These are phyloP conservation scores for Neobulgaria alba DNA, from an alignment of 2,329 filamentous ascomycete species.

Conservation along the genomic window DNA sequence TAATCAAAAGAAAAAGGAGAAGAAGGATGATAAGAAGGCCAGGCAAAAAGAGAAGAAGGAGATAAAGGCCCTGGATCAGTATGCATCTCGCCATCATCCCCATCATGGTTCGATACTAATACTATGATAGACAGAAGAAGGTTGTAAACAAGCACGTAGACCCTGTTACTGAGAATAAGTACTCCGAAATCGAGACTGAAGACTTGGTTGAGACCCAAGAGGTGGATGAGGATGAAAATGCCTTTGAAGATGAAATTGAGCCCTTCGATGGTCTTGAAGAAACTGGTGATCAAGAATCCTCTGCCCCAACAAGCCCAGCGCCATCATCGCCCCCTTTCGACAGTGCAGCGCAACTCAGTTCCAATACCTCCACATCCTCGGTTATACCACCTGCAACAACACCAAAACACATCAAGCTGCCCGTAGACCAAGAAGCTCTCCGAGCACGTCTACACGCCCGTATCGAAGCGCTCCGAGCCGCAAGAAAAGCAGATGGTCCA, in stretches of 20 bases:
- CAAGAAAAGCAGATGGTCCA: conserved; percentile 77
- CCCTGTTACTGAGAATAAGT: conserved; percentile 7
- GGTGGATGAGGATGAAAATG: conserved; percentile 12
- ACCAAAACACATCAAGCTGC: conserved; percentile 58
- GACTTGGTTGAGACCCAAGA: conserved; percentile 11
- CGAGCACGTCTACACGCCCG: conserved; percentile 71
- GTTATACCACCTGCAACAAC: conserved; percentile 51
- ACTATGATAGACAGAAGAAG: conserved; percentile 2
- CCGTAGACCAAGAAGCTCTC: conserved; percentile 64
- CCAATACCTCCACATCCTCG: conserved; percentile 63
- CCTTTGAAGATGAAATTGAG: conserved; percentile 30
- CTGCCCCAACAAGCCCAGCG: conserved; percentile 38
- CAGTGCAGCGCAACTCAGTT: conserved; percentile 39
- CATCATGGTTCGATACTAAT: too few relatives aligned
- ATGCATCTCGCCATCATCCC: too few relatives aligned
- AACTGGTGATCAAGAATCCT: conserved; percentile 33
- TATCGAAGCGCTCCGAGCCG: conserved; percentile 76
- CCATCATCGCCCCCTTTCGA: conserved; percentile 55
- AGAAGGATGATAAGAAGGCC: conserved; percentile 30
- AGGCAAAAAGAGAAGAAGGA: conserved; percentile 32
- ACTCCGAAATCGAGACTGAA: conserved; percentile 8
- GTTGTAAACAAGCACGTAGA: conserved; percentile 16
- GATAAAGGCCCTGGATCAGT: conserved; percentile 22
- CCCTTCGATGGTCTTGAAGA: conserved; percentile 41
- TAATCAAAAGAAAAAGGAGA: conserved; percentile 25